Conservation (phyloP, 2,329 filamentous ascomycete genomes). For the Orbilia quercus region DNA sequence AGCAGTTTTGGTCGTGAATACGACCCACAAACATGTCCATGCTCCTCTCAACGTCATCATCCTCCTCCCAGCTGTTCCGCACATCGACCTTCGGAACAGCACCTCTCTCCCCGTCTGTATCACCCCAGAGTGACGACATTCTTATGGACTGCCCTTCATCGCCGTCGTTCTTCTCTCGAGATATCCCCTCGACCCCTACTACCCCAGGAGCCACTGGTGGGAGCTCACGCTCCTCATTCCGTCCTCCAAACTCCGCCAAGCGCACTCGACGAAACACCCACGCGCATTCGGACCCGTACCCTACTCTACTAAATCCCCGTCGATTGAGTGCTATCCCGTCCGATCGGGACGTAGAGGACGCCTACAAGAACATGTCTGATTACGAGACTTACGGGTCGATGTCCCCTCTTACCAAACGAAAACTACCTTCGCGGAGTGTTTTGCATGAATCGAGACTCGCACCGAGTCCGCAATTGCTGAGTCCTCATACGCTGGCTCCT, state of each 20-base stretch:
- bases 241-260: slow-evolving; percentile 54
- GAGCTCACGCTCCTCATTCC: slow-evolving; percentile 36
- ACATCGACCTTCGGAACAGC: slow-evolving; percentile 44
- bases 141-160: slow-evolving; percentile 54
- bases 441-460: slow-evolving; percentile 43
- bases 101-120: slow-evolving; percentile 44
- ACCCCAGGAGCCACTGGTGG: slow-evolving; percentile 31
- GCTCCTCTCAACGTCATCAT: slow-evolving; percentile 38
- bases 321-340: slow-evolving; percentile 48
- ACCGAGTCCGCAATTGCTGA: slow-evolving; percentile 37
- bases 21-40: slow-evolving; percentile 31
- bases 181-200: slow-evolving; percentile 50
- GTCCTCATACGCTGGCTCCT: slow-evolving; percentile 32
- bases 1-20: slow-evolving; percentile 7
- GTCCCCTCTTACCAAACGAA: slow-evolving; percentile 44
- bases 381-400: slow-evolving; percentile 46
- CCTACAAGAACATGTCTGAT: slow-evolving; percentile 52
- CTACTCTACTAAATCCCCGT: slow-evolving; percentile 41
- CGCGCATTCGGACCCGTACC: slow-evolving; percentile 44
- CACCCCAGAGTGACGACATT: slow-evolving; percentile 44
- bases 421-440: slow-evolving; percentile 39
- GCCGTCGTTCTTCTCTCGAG: slow-evolving; percentile 40
- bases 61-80: slow-evolving; percentile 37
- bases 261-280: slow-evolving; percentile 48
- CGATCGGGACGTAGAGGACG: slow-evolving; percentile 46